Base-by-base conservation (phyloP, 2,329 filamentous ascomycete species). In the Cladosporium sp. region DNA sequence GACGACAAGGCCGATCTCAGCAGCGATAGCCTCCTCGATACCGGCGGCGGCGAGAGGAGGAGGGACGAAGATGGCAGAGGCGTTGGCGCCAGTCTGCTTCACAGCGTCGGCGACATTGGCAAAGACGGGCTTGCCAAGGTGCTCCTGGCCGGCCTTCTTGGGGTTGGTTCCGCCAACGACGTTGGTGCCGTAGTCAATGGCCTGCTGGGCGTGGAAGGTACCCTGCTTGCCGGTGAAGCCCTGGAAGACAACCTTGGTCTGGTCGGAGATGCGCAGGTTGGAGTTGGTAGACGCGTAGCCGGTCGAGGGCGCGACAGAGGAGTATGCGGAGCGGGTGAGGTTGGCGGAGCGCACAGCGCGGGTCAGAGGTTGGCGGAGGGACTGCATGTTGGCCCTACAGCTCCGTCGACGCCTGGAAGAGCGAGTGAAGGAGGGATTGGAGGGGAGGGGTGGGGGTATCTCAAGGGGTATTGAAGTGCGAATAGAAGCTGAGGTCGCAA, bases 131-230 rank as follows among this genome's bases (percentile, higher is more conserved):
- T 87, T 86, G 70, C 84, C 89, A 58, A 98, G 84, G 75, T 98
- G 93, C 70, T 83, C 85, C 66, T 82, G 76, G 68, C 93, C 93
- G 61, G 93, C 93, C 80, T 98, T 98, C 82, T 95, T 97, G 70
- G 93, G 93, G 79, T 97, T 97, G 69, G 92, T 97, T 70, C 93
- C 93, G 73, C 93, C 93, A 62, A 98, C 90, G 62, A 98, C 89
- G 72, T 95, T 92, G 66, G 93, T 98, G 72, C 92, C 93, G 76
- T 98, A 98, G 74, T 95, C 93, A 74, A 98, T 96, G 63, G 93
- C 93, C 78, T 96, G 91, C 72, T 89, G 82, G 62, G 93, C 93
- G 74, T 98, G 93, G 81, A 98, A 98, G 66, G 92, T 97, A 64
- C 61, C 56, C 54, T 68, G 66, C 57, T 62, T 65, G 72, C 92